phyloP scores from a whole-genome alignment of 108 stramenopile species.

The Skeletonema costatum region DNA sequence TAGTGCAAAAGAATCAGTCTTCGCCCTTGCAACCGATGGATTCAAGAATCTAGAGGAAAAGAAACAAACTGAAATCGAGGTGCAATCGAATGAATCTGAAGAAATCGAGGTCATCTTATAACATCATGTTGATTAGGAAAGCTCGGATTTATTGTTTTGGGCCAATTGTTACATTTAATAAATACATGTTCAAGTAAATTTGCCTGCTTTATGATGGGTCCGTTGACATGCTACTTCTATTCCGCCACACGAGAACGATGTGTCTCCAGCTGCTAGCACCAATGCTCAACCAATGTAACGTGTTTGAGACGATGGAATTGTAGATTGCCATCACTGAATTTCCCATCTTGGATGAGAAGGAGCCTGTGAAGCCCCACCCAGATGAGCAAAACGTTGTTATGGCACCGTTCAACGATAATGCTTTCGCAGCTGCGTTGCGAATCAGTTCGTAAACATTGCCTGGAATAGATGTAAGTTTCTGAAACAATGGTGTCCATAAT shows the following conservation, averaged over 20 bases:
- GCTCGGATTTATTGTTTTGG: neutral
- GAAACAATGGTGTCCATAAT: neutral
- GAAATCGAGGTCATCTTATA: neutral
- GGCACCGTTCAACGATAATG: neutral
- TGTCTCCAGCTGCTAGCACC: neutral
- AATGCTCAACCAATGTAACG: neutral
- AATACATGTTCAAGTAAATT: neutral
- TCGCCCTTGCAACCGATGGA: neutral
- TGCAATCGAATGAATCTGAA: neutral
- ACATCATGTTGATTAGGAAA: neutral
- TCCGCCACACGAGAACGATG: neutral
- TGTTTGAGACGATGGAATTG: neutral
- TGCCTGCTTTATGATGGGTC: neutral
- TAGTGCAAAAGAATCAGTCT: neutral
- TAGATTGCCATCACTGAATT: neutral
- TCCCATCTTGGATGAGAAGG: neutral
- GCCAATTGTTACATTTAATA: neutral
- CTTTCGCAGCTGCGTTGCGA: neutral
- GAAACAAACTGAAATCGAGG: neutral
- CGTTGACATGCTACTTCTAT: neutral
- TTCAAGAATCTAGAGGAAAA: neutral
- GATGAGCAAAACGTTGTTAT: neutral
- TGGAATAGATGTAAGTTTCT: neutral
- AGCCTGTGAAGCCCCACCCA: neutral
- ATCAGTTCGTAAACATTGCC: neutral